phyloP scores from a whole-genome alignment of 495 filamentous ascomycete genomes.

The Hypoxylon crocopeplum region DNA sequence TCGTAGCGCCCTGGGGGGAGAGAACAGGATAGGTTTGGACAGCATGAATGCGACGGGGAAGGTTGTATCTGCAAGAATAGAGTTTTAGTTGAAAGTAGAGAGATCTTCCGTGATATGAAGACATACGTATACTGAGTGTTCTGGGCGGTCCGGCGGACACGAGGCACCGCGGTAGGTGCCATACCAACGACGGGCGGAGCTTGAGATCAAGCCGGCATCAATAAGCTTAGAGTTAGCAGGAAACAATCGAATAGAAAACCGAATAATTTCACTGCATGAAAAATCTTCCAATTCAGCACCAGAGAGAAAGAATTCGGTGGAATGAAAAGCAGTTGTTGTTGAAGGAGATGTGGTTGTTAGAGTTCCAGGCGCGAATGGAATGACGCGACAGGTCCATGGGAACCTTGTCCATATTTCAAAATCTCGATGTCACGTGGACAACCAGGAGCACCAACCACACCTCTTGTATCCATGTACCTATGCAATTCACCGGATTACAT shows the following conservation, averaged over 20 bases:
- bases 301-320: too few species aligned
- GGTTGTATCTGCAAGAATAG: slow-evolving; percentile 66
- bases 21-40: slow-evolving; percentile 77
- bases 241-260: neutral
- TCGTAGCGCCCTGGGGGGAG: slow-evolving; percentile 82
- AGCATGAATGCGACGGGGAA: slow-evolving; percentile 74
- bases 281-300: neutral
- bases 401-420: slow-evolving; percentile 8
- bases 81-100: slow-evolving; percentile 4
- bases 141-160: slow-evolving; percentile 46
- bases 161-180: slow-evolving; percentile 32
- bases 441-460: slow-evolving; percentile 1
- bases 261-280: neutral
- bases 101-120: neutral
- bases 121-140: slow-evolving; percentile 47
- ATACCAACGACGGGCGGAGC: slow-evolving; percentile 16
- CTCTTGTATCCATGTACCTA: too few species aligned
- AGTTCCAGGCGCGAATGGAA: neutral
- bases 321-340: neutral
- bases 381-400: slow-evolving; percentile 26
- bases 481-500: too few species aligned
- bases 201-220: slow-evolving; percentile 11
- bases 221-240: neutral
- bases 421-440: slow-evolving; percentile 38
- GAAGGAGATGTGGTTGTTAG: neutral